Base-by-base conservation (phyloP, 306 rosid species). In the Dalbergia oliveri region DNA sequence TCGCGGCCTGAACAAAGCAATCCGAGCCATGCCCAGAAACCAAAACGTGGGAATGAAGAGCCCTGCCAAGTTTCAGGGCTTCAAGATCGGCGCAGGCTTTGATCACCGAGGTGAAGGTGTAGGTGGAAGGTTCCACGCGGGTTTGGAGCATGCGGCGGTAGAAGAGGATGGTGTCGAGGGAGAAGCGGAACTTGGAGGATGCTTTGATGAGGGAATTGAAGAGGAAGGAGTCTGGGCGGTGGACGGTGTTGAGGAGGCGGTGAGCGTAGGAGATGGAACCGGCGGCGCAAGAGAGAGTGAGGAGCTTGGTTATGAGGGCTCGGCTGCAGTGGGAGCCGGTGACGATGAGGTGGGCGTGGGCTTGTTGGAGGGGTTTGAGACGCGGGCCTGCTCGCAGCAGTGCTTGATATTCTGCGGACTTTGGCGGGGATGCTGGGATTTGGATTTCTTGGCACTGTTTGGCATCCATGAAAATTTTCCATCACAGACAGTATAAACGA, bases 61-160 rank as follows among this genome's bases (percentile, higher is more conserved):
- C 26, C 35, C 57, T 76, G 0, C 97, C 97, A 7, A 83, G n/a
- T 54, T 79, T 80, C 37, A 84, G 78, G 33, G 84, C 79, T 6
- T 92, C 88, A 14, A 93, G 89, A 68, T 86, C 90, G 4, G 97
- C 95, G 35, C 97, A 94, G n/a, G 99, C 88, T 77, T 94, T 94
- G 80, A 94, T 85, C 67, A 92, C 93, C 1, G 97, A 94, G 11
- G 97, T 94, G 69, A 90, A 93, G 12, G 97, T 90, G 81, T 94
- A 94, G 19, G 84, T 87, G 4, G 95, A 87, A 39, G 91, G 97
- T 1, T 76, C 23, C 56, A 84, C 70, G 26, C 79, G 65, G 0
- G 87, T 85, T 11, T 34, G 75, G 49, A 89, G 90, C 99, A 94
- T 94, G 45, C 71, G 86, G 35, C 85, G 82, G 66, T 90, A 94